Conservation (phyloP, 495 filamentous ascomycete genomes). For the Podospora sp. region DNA sequence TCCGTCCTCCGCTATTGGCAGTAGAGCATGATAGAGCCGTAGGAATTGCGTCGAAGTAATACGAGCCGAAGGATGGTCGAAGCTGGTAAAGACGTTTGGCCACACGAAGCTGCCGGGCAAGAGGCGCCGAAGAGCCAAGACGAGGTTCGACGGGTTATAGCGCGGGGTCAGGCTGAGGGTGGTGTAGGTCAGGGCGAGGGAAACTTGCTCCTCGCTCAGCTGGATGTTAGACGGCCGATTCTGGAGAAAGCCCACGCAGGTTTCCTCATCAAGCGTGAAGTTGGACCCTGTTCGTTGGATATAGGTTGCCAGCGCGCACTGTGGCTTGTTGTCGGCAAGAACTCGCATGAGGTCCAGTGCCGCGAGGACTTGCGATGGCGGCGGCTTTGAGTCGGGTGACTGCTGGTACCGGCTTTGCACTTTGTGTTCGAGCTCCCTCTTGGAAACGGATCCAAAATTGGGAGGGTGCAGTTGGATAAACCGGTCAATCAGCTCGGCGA, state of each 20-base stretch:
- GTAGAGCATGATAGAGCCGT: slow-evolving; percentile 72
- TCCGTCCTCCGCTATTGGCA: slow-evolving; percentile 65
- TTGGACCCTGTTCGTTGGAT: slow-evolving; percentile 74
- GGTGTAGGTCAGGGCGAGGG: slow-evolving; percentile 74
- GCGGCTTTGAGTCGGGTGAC: slow-evolving; percentile 56
- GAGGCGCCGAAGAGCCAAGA: slow-evolving; percentile 55
- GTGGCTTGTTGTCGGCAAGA: slow-evolving; percentile 56
- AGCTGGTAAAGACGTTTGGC: slow-evolving; percentile 75
- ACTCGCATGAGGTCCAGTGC: slow-evolving; percentile 74
- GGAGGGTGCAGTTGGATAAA: slow-evolving; percentile 80
- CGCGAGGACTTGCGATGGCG: slow-evolving; percentile 72
- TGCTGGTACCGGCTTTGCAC: slow-evolving; percentile 65
- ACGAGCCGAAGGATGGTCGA: slow-evolving; percentile 78
- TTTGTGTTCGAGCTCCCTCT: slow-evolving; percentile 66
- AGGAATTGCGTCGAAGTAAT: slow-evolving; percentile 80
- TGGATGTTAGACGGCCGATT: slow-evolving; percentile 65
- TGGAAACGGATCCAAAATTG: slow-evolving; percentile 75
- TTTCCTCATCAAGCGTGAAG: slow-evolving; percentile 55
- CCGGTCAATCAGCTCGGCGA: slow-evolving; percentile 77
- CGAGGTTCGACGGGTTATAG: slow-evolving; percentile 74
- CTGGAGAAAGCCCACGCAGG: slow-evolving; percentile 58
- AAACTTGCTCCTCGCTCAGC: slow-evolving; percentile 79
- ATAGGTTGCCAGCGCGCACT: slow-evolving; percentile 69
- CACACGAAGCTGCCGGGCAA: slow-evolving; percentile 69
- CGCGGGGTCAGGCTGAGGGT: slow-evolving; percentile 71